phyloP scores from a whole-genome alignment of 306 rosid genomes.

The Psophocarpus tetragonolobus region DNA sequence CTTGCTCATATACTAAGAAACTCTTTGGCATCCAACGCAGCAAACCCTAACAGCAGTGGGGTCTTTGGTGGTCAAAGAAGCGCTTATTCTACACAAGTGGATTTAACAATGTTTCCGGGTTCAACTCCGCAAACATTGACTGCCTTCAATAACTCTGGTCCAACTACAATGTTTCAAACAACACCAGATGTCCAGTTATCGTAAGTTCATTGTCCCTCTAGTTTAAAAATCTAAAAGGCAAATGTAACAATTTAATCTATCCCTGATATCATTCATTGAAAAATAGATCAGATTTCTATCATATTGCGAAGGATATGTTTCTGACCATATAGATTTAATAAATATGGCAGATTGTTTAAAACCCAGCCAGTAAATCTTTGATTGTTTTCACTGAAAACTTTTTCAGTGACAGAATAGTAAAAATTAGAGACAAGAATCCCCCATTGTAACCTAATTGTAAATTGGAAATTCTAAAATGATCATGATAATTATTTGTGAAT shows the following conservation, averaged over 20 bases:
- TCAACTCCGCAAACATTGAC: constrained; percentile 38
- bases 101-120: constrained; percentile 36
- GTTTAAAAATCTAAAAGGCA: constrained; percentile 17
- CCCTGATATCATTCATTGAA: constrained; percentile 16
- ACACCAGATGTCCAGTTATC: constrained; percentile 38
- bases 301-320: not conserved
- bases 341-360: not conserved
- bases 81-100: constrained; percentile 38
- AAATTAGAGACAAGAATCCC: not conserved
- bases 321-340: constrained; percentile 5
- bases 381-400: constrained; percentile 1
- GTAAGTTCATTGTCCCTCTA: constrained; percentile 51
- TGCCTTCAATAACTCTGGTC: constrained; percentile 33
- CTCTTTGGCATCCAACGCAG: constrained; percentile 38
- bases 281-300: constrained; percentile 1
- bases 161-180: constrained; percentile 38
- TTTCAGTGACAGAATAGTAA: not conserved
- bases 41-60: constrained; percentile 41
- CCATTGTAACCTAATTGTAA: not conserved
- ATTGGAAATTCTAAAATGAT: not conserved
- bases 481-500: not conserved
- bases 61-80: constrained; percentile 41
- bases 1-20: constrained; percentile 39
- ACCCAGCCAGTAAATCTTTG: not conserved
- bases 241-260: constrained; percentile 26